A percentile compares a stretch with the other conserved stretches of the same genome.
Evolutionary conservation across 106 monocot species (phyloP).

Genomic region (Dendrobium nobile): DNA sequence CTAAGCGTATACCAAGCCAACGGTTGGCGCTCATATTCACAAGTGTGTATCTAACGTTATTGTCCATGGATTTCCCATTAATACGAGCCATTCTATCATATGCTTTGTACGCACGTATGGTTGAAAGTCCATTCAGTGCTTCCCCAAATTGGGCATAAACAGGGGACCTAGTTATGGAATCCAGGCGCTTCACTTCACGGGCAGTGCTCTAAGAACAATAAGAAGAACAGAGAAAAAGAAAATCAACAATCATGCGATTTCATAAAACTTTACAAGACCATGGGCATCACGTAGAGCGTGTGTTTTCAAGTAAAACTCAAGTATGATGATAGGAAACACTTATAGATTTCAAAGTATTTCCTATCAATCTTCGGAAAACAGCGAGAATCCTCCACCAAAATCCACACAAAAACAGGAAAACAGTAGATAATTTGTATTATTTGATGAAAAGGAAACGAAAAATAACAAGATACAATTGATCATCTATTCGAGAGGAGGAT

Average conservation of each 20-base stretch:
- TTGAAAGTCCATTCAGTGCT: slow-evolving; percentile 89
- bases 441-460: too few relatives aligned
- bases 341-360: too few relatives aligned
- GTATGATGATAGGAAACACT: neutral
- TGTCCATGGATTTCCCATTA: slow-evolving; percentile 98
- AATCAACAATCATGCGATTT: neutral
- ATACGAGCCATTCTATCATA: slow-evolving; percentile 93
- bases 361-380: too few relatives aligned
- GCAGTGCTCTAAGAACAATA: slow-evolving; percentile 53
- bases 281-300: neutral
- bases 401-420: too few relatives aligned
- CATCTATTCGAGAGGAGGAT: too few relatives aligned
- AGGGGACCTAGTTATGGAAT: slow-evolving; percentile 96
- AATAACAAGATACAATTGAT: too few relatives aligned
- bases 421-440: too few relatives aligned
- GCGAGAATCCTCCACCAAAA: too few relatives aligned
- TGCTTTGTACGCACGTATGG: slow-evolving; percentile 97
- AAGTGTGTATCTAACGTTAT: slow-evolving; percentile 91
- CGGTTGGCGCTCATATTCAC: slow-evolving; percentile 85
- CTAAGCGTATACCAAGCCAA: slow-evolving; percentile 93
- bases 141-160: slow-evolving; percentile 99
- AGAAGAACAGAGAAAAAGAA: neutral
- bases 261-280: neutral
- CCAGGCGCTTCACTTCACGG: slow-evolving; percentile 92
- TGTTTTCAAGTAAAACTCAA: neutral